phyloP scores from a whole-genome alignment of 768 basidiomycete genomes.

The Suillus alpinus region DNA sequence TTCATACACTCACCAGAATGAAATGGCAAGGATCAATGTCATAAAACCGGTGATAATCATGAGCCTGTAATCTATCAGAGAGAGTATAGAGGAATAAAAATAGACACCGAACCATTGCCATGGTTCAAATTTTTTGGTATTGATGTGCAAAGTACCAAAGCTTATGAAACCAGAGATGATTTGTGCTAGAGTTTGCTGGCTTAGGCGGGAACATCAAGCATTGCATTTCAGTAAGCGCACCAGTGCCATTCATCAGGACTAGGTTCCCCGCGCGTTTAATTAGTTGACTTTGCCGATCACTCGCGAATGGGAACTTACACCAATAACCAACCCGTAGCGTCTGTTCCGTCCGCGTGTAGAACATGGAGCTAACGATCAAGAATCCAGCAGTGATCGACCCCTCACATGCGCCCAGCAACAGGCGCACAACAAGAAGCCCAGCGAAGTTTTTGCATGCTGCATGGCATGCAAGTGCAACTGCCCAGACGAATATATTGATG shows the following conservation, averaged over 20 bases:
- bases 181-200: slow-evolving; percentile 42
- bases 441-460: slow-evolving; percentile 67
- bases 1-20: slow-evolving; percentile 45
- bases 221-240: slow-evolving; percentile 27
- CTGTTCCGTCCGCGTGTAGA: slow-evolving; percentile 64
- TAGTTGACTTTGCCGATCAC: background rate
- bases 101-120: slow-evolving; percentile 56
- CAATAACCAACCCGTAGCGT: slow-evolving; percentile 64
- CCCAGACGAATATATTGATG: slow-evolving; percentile 62
- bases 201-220: background rate
- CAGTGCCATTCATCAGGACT: slow-evolving; percentile 71
- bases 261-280: background rate
- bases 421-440: slow-evolving; percentile 58
- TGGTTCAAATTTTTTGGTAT: slow-evolving; percentile 50
- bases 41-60: slow-evolving; percentile 63
- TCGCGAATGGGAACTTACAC: slow-evolving; percentile 43
- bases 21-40: slow-evolving; percentile 48
- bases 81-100: background rate
- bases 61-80: slow-evolving; percentile 34
- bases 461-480: slow-evolving; percentile 50
- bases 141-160: slow-evolving; percentile 59
- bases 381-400: slow-evolving; percentile 64
- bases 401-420: slow-evolving; percentile 69
- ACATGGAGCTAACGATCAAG: slow-evolving; percentile 69
- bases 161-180: slow-evolving; percentile 63